A percentile compares a stretch with the other conserved stretches of the same genome.
Evolutionary conservation across 2,329 filamentous ascomycete species (phyloP).

Genomic region (Phialophora chinensis): DNA sequence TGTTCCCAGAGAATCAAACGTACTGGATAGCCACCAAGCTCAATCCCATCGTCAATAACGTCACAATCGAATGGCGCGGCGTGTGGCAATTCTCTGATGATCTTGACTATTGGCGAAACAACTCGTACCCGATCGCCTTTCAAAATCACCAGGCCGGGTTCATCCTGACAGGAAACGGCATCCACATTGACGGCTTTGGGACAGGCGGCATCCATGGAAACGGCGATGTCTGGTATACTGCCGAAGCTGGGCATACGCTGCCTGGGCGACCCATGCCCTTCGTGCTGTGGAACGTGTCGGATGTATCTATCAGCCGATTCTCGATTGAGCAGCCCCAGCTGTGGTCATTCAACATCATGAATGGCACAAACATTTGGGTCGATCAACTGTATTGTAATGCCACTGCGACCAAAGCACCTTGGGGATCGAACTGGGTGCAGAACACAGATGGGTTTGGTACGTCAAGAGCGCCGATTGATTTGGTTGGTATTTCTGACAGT

Average conservation of each 20-base stretch:
- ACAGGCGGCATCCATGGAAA: slow-evolving; percentile 63
- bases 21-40: slow-evolving; percentile 60
- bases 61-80: slow-evolving; percentile 60
- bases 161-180: slow-evolving; percentile 57
- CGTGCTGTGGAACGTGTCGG: slow-evolving; percentile 63
- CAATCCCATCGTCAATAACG: slow-evolving; percentile 58
- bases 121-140: slow-evolving; percentile 60
- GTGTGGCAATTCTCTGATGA: slow-evolving; percentile 60
- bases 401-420: slow-evolving; percentile 57
- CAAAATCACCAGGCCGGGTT: slow-evolving; percentile 64
- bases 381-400: slow-evolving; percentile 59
- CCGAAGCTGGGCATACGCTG: slow-evolving; percentile 54
- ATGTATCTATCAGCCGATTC: slow-evolving; percentile 61
- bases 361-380: slow-evolving; percentile 60
- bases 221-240: slow-evolving; percentile 61
- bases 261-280: slow-evolving; percentile 64
- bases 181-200: slow-evolving; percentile 58
- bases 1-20: slow-evolving; percentile 57
- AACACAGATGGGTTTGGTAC: slow-evolving; percentile 35
- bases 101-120: slow-evolving; percentile 61
- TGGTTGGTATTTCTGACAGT: neutral
- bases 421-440: slow-evolving; percentile 57
- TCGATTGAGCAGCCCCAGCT: slow-evolving; percentile 58
- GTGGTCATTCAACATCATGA: slow-evolving; percentile 64
- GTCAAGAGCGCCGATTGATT: neutral